Conservation (phyloP, 2,329 filamentous ascomycete species). For the Beauveria varroae region DNA sequence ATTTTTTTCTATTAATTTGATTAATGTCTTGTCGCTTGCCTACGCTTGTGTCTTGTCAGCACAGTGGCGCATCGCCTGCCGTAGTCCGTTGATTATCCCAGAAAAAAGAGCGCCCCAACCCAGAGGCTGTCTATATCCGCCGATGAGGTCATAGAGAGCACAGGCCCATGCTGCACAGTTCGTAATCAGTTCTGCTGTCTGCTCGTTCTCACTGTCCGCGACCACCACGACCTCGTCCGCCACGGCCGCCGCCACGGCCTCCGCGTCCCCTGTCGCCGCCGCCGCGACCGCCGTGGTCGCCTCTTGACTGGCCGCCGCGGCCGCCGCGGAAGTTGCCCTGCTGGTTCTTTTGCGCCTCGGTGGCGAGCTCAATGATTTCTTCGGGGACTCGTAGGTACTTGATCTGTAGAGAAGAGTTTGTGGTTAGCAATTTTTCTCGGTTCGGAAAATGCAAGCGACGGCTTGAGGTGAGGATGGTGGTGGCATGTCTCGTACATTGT, state of each 20-base stretch:
- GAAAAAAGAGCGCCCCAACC: neutral
- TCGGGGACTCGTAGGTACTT: constrained; percentile 96
- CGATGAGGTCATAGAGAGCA: neutral
- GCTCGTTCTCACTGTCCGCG: constrained; percentile 20
- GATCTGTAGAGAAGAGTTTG: constrained; percentile 52
- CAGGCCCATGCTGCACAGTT: neutral
- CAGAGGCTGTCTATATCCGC: neutral
- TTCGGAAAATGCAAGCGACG: neutral
- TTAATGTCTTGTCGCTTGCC: neutral
- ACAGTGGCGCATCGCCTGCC: neutral
- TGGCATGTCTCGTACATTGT: constrained; percentile 62
- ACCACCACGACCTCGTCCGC: constrained; percentile 33
- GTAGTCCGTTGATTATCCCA: neutral
- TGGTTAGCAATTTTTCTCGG: neutral
- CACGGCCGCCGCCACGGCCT: constrained; percentile 32
- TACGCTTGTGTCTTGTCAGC: neutral
- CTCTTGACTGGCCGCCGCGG: constrained; percentile 49
- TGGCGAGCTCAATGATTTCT: constrained; percentile 90
- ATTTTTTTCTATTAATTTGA: neutral
- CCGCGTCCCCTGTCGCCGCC: constrained; percentile 47
- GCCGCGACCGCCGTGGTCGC: constrained; percentile 49
- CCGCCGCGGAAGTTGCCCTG: constrained; percentile 57
- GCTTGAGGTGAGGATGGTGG: neutral
- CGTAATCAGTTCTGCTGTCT: neutral
- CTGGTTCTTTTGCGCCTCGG: constrained; percentile 80